Evolutionary conservation across 73 alveolate species (phyloP), one percentile per base, ranked within the genome.

Genomic region (Paramecium sexaurelia): DNA sequence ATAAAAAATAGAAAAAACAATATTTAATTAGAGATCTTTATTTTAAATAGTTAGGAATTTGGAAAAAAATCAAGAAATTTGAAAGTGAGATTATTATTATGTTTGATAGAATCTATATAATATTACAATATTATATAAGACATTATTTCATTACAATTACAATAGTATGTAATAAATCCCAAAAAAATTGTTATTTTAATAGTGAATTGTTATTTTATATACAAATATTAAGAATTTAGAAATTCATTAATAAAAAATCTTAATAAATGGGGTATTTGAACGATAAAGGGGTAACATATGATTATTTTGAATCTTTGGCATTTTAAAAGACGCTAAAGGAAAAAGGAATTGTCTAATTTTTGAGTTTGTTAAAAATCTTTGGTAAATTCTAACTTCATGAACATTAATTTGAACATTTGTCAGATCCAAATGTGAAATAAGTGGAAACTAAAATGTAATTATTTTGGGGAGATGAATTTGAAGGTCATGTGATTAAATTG

Each of bases 401-500:
- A 29, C 57, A 73, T 24, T 55, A 57, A 39, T 61, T 51, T 39
- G 93, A 86, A 20, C 56, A 71, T 61, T 22, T 86, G 13, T 56
- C 68, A 19, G 69, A 37, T 9, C 83, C 85, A 17, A 55, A 35
- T 35, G 39, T 89, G 43, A 91, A 92, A 57, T 85, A 91, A 27
- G 94, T 91, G 40, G 33, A 55, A 10, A 35, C 66, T 61, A 93
- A 51, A 15, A 10, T 85, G 39, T 32, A 92, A 7, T 94, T 96
- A 33, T 93, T 91, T n/a, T 96, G 98, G 97, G 98, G 98, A 9
- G 98, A 96, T 39, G 98, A 96, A 85, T 83, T 95, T 9, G 98
- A 96, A 84, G 96, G 95, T 37, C 85, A 92, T 13, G 71, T 93
- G 6, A 69, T 91, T 47, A 29, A 75, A 7, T 20, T 95, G 24